Evolutionary conservation across 192 early-diverging fungal genomes (phyloP).

Genomic region (Linnemannia zychae): DNA sequence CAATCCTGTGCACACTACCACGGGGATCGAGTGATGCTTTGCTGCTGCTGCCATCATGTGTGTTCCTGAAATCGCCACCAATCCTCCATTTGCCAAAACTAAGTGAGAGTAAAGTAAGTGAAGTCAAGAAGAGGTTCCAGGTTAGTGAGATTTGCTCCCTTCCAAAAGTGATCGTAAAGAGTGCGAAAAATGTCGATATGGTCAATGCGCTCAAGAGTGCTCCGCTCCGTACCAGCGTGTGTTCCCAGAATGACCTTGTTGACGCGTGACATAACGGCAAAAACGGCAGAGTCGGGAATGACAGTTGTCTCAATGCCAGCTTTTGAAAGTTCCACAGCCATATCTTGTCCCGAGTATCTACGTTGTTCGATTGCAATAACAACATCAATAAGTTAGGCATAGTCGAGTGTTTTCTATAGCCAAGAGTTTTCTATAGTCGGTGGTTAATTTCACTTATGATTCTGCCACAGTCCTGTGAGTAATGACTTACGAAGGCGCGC

Average conservation of each 20-base stretch:
- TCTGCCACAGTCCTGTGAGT: background rate
- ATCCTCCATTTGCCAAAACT: conserved; percentile 94
- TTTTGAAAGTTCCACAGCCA: conserved; percentile 79
- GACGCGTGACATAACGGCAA: conserved; percentile 97
- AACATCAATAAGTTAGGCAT: background rate
- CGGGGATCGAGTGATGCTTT: conserved; percentile 92
- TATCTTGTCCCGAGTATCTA: conserved; percentile 88
- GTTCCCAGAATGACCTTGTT: conserved; percentile 97
- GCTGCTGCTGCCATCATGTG: conserved; percentile 91
- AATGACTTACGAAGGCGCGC: conserved; percentile 80
- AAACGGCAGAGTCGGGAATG: conserved; percentile 92
- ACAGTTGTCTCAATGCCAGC: conserved; percentile 93
- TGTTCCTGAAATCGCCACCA: conserved; percentile 86
- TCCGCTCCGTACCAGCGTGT: conserved; percentile 73
- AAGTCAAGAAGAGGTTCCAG: background rate
- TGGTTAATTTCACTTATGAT: background rate
- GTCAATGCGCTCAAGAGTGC: background rate
- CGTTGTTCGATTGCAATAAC: conserved; percentile 6
- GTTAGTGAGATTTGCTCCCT: background rate
- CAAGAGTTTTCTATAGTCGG: background rate
- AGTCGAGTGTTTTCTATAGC: background rate
- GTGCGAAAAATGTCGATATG: background rate
- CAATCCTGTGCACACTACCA: conserved; percentile 91
- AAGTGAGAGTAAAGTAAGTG: background rate
- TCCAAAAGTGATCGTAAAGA: background rate